Evolutionary conservation across 306 rosid genomes (phyloP), one percentile per base, ranked within the genome.

Genomic region (Mucuna pruriens): DNA sequence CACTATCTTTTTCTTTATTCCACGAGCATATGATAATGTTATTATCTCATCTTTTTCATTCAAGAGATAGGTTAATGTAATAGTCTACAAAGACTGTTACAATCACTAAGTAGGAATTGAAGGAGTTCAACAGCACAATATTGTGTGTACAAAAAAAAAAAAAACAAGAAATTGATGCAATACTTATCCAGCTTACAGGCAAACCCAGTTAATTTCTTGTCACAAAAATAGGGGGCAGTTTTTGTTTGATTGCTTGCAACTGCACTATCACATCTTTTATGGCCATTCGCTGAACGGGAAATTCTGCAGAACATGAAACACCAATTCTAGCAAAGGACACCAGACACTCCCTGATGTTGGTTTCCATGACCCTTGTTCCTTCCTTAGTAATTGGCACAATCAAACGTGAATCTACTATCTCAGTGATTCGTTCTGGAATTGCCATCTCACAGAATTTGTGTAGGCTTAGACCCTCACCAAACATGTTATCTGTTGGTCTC

Each of bases 221-320:
- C 33, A 9, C 16, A 20, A 55, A 17, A 55, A 22, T n/a, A 2
- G 16, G 23, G 20, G 26, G 16, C 3, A 78, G 6, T 7, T 44
- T 75, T 4, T 46, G 34, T 71, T 70, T 75, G 33, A 76, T 79
- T 46, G 80, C 63, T 5, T 52, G 31, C 69, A 86, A 55, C 22
- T 86, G 80, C 7, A 11, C 0, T 23, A 80, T 68, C 25, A 46
- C 87, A 38, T 71, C 58, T 38, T 83, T 79, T 5, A 73, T 38
- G 8, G 7, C 3, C 81, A 82, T 82, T 70, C 82, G 6, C 5
- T 61, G 61, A 31, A 6, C 0, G 0, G 89, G 72, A 3, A 68
- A 38, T 49, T 86, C 82, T 60, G 23, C 82, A 12, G 86, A 82
- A 61, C 89, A 86, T 31, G 72, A 79, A 36, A 83, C 46, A 62